Conservation (phyloP, 2,329 filamentous ascomycete genomes). For the Beauveria rudraprayagi region DNA sequence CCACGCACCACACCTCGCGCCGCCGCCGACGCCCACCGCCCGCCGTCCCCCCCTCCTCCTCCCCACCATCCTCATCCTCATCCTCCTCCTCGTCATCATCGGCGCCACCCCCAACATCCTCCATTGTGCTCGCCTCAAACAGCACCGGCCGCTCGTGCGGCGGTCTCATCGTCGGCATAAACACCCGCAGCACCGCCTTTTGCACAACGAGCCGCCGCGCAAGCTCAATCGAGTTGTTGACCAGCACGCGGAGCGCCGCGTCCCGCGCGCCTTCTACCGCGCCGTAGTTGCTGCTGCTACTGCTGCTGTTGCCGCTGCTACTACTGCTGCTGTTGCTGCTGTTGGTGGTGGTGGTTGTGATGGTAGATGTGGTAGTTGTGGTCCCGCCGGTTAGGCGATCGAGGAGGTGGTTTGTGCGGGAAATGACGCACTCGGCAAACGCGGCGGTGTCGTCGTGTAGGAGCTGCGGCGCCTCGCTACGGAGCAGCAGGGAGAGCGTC, state of each 20-base stretch:
- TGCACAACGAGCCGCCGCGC: constrained; percentile 49
- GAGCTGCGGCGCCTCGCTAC: constrained; percentile 40
- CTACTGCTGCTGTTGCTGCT: too few relatives aligned
- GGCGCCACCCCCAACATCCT: constrained; percentile 56
- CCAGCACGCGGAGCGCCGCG: constrained; percentile 43
- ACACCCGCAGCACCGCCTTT: constrained; percentile 48
- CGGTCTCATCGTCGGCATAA: constrained; percentile 42
- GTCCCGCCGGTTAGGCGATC: constrained; percentile 39
- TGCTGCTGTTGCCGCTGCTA: too few relatives aligned
- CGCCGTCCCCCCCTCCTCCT: constrained; percentile 25
- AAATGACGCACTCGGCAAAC: constrained; percentile 35
- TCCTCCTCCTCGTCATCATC: constrained; percentile 51
- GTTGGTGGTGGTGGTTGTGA: too few relatives aligned
- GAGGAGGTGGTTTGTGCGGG: constrained; percentile 41
- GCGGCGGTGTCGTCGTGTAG: constrained; percentile 38
- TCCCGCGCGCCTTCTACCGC: constrained; percentile 33
- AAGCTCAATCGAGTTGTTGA: constrained; percentile 46
- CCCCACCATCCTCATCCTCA: constrained; percentile 29
- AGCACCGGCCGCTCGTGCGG: constrained; percentile 41
- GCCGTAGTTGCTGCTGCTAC: too few relatives aligned
- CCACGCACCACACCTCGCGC: constrained; percentile 52
- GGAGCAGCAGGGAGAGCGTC: constrained; percentile 53
- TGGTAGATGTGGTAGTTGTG: neutral
- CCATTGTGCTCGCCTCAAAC: constrained; percentile 55
- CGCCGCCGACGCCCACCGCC: constrained; percentile 30